phyloP scores from a whole-genome alignment of 768 basidiomycete species.

The Rossbeevera mucosa region DNA sequence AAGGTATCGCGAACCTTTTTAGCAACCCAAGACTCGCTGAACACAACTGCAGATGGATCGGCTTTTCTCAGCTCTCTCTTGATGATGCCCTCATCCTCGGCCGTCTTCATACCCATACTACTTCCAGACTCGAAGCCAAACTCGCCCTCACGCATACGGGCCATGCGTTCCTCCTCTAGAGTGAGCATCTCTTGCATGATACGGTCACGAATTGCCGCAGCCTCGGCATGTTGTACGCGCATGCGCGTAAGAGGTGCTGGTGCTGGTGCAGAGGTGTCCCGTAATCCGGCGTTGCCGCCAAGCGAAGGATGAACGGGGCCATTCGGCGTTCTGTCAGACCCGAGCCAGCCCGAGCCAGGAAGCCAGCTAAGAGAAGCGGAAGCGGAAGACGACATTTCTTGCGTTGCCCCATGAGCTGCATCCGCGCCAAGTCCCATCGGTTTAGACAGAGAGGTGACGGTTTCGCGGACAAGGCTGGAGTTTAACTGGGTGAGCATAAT shows the following conservation, averaged over 20 bases:
- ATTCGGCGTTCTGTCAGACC: slow-evolving; percentile 21
- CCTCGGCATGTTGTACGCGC: slow-evolving; percentile 77
- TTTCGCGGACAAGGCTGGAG: slow-evolving; percentile 64
- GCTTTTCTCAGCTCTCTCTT: slow-evolving; percentile 88
- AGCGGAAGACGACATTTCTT: slow-evolving; percentile 12
- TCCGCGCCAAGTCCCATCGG: slow-evolving; percentile 5
- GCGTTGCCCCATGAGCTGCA: slow-evolving; percentile 2
- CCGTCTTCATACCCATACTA: slow-evolving; percentile 50
- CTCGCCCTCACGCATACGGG: slow-evolving; percentile 79
- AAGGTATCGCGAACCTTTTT: slow-evolving; percentile 67
- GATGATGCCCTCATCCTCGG: slow-evolving; percentile 92
- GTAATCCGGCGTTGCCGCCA: slow-evolving; percentile 19
- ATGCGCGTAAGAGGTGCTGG: slow-evolving; percentile 46
- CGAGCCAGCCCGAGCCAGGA: slow-evolving; percentile 53
- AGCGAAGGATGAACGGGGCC: slow-evolving; percentile 31
- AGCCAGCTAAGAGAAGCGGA: slow-evolving; percentile 45
- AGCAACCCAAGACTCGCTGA: slow-evolving; percentile 90
- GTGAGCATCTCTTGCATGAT: slow-evolving; percentile 99
- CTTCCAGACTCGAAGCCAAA: slow-evolving; percentile 51
- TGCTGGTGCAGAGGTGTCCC: slow-evolving; percentile 26
- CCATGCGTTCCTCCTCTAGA: slow-evolving; percentile 94
- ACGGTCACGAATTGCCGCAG: slow-evolving; percentile 83
- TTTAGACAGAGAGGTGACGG: slow-evolving; percentile 28
- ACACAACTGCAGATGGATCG: slow-evolving; percentile 93
- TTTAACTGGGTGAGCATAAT: slow-evolving; percentile 98